These are phyloP conservation scores for Simmondsia chinensis DNA, from an alignment of 148 eudicot species.

Conservation along the genomic window DNA sequence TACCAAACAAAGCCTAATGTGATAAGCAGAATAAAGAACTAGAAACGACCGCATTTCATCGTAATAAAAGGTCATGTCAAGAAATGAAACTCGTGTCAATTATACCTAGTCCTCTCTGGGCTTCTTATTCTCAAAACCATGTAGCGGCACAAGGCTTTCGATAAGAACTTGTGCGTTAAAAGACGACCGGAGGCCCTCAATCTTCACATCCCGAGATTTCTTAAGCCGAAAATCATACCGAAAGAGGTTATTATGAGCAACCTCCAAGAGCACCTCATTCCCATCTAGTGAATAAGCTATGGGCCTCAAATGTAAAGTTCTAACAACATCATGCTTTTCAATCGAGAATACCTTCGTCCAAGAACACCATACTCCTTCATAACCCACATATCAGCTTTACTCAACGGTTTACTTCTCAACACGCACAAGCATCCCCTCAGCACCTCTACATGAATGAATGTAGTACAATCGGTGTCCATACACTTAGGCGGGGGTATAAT, in stretches of 20 bases:
- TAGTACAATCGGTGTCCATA: background rate
- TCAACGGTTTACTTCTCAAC: conserved; percentile 5
- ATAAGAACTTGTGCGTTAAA: conserved; percentile 9
- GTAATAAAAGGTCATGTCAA: too few species aligned
- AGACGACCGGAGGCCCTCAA: conserved; percentile 1
- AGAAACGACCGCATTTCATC: too few species aligned
- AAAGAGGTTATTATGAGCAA: conserved; percentile 8
- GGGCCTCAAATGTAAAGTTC: conserved; percentile 14
- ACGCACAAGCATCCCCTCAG: conserved; percentile 20
- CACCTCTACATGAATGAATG: conserved; percentile 5
- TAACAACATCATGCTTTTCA: background rate
- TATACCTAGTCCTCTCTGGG: conserved; percentile 1
- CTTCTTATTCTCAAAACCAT: conserved; percentile 8
- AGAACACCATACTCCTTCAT: conserved; percentile 39
- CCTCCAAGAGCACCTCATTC: conserved; percentile 20
- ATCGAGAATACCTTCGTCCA: conserved; percentile 36
- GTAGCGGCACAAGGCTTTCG: conserved; percentile 33
- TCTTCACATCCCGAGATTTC: conserved; percentile 4
- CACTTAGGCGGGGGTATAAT: conserved; percentile 21
- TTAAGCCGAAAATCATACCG: conserved; percentile 29
- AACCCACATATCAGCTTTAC: conserved; percentile 34
- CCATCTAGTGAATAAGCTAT: conserved; percentile 26
- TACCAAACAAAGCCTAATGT: too few species aligned
- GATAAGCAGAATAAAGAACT: too few species aligned
- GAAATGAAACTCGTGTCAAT: background rate